A percentile compares a stretch with the other conserved stretches of the same genome.
phyloP scores from a whole-genome alignment of 345 rosid genomes.

The Populus alba region DNA sequence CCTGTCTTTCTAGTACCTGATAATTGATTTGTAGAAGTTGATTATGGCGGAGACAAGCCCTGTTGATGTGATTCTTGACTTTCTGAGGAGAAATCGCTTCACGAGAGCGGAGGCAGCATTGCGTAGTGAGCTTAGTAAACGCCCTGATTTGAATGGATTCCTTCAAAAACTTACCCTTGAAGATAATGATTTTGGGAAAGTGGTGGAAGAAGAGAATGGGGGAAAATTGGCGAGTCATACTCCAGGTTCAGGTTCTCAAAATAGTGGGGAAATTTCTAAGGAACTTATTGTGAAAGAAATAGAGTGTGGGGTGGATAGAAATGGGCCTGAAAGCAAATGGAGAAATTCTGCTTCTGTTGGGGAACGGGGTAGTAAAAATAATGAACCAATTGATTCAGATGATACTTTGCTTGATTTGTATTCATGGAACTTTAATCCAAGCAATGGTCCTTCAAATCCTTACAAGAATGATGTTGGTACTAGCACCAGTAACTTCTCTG shows the following conservation, averaged over 20 bases:
- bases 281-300: constrained; percentile 92
- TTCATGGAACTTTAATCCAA: constrained; percentile 50
- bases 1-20: constrained; percentile 22
- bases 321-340: constrained; percentile 63
- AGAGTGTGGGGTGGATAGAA: constrained; percentile 62
- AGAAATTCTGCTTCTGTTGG: constrained; percentile 43
- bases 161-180: constrained; percentile 59
- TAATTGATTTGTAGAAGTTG: constrained; percentile 25
- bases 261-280: constrained; percentile 49
- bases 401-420: constrained; percentile 49
- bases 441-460: constrained; percentile 43
- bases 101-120: constrained; percentile 93
- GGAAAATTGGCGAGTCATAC: constrained; percentile 21
- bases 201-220: constrained; percentile 40
- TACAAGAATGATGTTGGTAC: constrained; percentile 37
- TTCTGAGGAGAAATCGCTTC: constrained; percentile 70
- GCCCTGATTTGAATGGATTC: constrained; percentile 71
- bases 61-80: constrained; percentile 74
- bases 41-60: constrained; percentile 65
- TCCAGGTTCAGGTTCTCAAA: constrained; percentile 41
- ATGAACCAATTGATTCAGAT: constrained; percentile 50
- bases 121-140: constrained; percentile 69
- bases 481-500: constrained; percentile 32
- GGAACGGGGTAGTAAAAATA: constrained; percentile 39
- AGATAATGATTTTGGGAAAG: constrained; percentile 44